A percentile compares a stretch with the other conserved stretches of the same genome.
These are phyloP conservation scores for Talaromyces pinophilus DNA, from an alignment of 2,329 filamentous ascomycete genomes.

Conservation along the genomic window DNA sequence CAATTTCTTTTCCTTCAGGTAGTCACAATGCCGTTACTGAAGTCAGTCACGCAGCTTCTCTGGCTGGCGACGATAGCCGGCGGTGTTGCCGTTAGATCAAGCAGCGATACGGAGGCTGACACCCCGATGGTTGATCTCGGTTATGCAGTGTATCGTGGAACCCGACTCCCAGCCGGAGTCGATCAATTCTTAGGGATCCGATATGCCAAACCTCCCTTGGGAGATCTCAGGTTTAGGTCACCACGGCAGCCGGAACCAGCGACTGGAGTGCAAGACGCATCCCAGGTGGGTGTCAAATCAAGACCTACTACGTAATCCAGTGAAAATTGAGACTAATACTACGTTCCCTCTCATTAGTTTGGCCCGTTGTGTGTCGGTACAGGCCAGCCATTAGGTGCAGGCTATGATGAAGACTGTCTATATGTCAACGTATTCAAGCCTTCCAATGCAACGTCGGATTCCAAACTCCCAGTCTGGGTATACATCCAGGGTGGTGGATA, in stretches of 20 bases:
- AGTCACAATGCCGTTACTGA: too few species aligned
- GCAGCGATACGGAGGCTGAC: too few species aligned
- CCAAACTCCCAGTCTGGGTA: conserved; percentile 15
- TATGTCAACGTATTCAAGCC: conserved; percentile 47
- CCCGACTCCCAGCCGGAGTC: conserved; percentile 53
- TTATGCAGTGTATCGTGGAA: conserved; percentile 9
- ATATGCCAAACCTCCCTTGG: conserved; percentile 71
- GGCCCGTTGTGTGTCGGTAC: conserved; percentile 11
- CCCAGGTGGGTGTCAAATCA: conserved; percentile 45
- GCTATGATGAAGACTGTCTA: conserved; percentile 50
- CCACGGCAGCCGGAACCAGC: conserved; percentile 60
- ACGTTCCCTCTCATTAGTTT: background rate
- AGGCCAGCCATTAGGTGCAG: conserved; percentile 34
- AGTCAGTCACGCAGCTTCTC: too few species aligned
- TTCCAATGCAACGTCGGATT: conserved; percentile 18
- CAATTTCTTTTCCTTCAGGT: too few species aligned
- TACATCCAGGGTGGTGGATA: conserved; percentile 18
- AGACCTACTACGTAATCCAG: too few species aligned
- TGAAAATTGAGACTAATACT: background rate
- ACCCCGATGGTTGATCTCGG: background rate
- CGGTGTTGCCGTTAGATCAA: too few species aligned
- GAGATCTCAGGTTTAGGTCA: conserved; percentile 65
- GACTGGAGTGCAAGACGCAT: conserved; percentile 45
- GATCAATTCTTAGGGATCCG: conserved; percentile 74
- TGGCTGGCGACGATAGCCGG: too few species aligned